Base-by-base conservation (phyloP, 2,329 filamentous ascomycete species). In the Aspergillus luchuensis region DNA sequence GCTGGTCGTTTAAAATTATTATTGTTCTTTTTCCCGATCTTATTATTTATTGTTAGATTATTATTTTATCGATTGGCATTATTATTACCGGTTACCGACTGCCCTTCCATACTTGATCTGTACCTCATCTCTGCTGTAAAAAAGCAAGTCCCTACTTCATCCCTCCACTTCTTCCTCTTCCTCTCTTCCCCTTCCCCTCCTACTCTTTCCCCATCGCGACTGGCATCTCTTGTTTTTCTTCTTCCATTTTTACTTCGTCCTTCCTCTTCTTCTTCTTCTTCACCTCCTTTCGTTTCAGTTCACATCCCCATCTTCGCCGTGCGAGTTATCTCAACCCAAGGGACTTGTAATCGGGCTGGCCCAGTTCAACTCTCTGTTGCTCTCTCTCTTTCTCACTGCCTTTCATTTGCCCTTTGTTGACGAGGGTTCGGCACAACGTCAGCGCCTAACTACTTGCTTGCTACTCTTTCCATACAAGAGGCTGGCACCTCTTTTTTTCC, bases 321-420 rank as follows among this genome's bases (percentile, higher is more conserved):
- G 71, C 71, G 73, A 72, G 67, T 63, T 66, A 64, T 63, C 63
- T 60, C 11, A 10, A 10, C 4, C 10, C 58, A 67, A 71, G 69
- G 72, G 71, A 67, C 66, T 67, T 69, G 63, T 63, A 67, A 69
- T 66, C 60, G 67, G 73, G 74, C 74, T 73, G 74, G 74, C 69
- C 74, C 72, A 72, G 69, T 73, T 71, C 66, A 69, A 64, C 67
- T 71, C 66, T 75, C 67, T 65, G 41, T 73, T 70, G 68, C 63
- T 64, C 61, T 69, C 65, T 62, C 69, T 68, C 48, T 60, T 60
- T 56, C 47, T 60, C 59, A 56, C 59, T 61, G 60, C 61, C 56
- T 36, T 56, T 58, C 62, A 64, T 66, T 41, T 56, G 54, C 62
- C 64, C 67, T 69, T 70, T 69, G 62, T 70, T 59, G 54, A 56